Evolutionary conservation across 139 green algal species (phyloP), one percentile per base, ranked within the genome.

Genomic region (Ettlia oleoabundans): DNA sequence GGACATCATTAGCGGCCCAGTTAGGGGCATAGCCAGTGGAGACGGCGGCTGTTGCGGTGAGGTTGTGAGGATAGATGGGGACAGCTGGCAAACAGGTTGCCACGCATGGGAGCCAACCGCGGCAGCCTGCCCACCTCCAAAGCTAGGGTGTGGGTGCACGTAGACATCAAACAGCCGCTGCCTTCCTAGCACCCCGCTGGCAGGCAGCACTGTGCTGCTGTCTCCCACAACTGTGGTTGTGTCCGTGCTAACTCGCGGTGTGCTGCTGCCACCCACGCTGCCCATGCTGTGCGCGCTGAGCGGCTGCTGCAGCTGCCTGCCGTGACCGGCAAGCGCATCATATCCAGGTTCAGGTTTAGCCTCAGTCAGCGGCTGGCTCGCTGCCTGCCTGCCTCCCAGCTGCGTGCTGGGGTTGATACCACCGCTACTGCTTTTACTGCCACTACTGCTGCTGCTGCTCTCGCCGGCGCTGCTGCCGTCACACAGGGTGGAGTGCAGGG

Each of bases 161-260:
- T 82, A 82, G 7, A 82, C 41, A 19, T 58, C 43, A 47, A 82
- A 82, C 41, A 82, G 42, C 18, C 6, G 38, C 62, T 75, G 76
- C 4, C 43, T 62, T 18, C 40, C 40, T 24, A 74, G 61, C 9
- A 58, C 24, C 3, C 40, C 40, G 40, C 33, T 19, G 4, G 55
- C 15, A 58, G 47, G 47, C 47, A 58, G 47, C n/a, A n/a, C n/a
- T n/a, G n/a, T n/a, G n/a, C n/a, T n/a, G n/a, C n/a, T n/a, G n/a
- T n/a, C n/a, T n/a, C n/a, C n/a, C n/a, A 58, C 13, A 58, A 58
- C 47, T 15, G 13, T 58, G 47, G 10, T 10, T 58, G 47, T 58
- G 47, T 58, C 47, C 47, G 15, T n/a, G n/a, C 47, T 58, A 15
- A 58, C 10, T 15, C 10, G 47, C 47, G 15, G 13, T 15, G 13